phyloP scores from a whole-genome alignment of 495 filamentous ascomycete species.

The Lophiotrema nucula region DNA sequence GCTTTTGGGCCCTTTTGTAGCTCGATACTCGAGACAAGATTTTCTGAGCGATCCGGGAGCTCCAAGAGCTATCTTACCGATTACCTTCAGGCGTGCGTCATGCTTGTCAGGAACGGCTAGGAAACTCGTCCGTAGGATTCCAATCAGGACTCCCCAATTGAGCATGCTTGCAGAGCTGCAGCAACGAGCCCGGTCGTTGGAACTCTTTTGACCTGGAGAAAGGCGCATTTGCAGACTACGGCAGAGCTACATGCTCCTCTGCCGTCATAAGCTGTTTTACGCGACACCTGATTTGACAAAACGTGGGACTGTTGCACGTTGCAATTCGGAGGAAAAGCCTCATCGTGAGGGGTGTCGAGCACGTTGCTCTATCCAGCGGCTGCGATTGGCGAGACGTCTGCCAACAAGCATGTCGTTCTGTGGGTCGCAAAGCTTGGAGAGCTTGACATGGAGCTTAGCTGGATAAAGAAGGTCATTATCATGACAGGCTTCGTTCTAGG shows the following conservation, averaged over 20 bases:
- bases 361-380: conserved; percentile 4
- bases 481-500: too few relatives aligned
- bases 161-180: neutral
- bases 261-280: conserved; percentile 3
- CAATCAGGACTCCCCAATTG: conserved; percentile 3
- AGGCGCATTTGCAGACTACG: too few relatives aligned
- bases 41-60: too few relatives aligned
- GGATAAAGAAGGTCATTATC: too few relatives aligned
- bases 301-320: conserved; percentile 4
- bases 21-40: too few relatives aligned
- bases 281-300: conserved; percentile 5
- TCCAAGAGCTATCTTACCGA: too few relatives aligned
- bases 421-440: conserved; percentile 2
- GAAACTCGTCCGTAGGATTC: neutral
- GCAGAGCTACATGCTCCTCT: too few relatives aligned
- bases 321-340: neutral
- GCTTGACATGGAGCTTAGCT: too few relatives aligned
- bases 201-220: neutral
- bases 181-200: neutral
- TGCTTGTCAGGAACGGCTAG: conserved; percentile 19
- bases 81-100: conserved; percentile 5
- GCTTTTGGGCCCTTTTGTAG: conserved; percentile 11
- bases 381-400: conserved; percentile 5
- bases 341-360: neutral
- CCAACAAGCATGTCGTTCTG: neutral